Base-by-base conservation (phyloP, 495 filamentous ascomycete genomes). In the Aspergillus mulundensis region DNA sequence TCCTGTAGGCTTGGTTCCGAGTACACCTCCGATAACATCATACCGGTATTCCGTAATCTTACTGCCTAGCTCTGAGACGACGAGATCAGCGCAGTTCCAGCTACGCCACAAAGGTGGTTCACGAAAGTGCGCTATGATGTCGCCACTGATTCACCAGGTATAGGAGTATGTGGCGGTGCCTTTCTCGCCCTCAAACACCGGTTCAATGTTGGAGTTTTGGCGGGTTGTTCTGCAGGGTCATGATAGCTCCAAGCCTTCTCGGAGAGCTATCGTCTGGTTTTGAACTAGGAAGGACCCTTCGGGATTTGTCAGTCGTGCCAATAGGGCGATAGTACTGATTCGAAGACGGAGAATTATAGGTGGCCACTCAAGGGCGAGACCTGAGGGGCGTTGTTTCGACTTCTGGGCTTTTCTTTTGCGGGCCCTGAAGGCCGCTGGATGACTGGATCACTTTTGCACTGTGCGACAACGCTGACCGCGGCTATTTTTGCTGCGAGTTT, bases 241-340 rank as follows among this genome's bases (percentile, higher is more conserved):
- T 50, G 48, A 40, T 50, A 50, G 48, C 15, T 21, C 19, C 20
- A 16, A 40, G 32, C 34, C 25, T 16, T 30, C 48, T 39, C 48
- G 14, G 48, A 50, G 48, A n/a, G 48, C 20, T 23, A 18, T 39
- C 19, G 20, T 40, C 15, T 40, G n/a, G 3, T 32, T 42, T 3
- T 15, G 24, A 32, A 21, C 39, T 14, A 15, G 46, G 18, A 50
- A 48, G 16, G 42, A 46, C 19, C 28, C 43, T 32, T 53, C n/a
- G 14, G 50, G 46, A 63, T 63, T 63, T 59, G 61, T 63, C 61
- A 63, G 36, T 45, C 34, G 34, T 34, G 41, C 50, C 57, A 54
- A 59, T 57, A 51, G 61, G 41, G 54, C 57, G 53, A 59, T 57
- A 51, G 61, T 45, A 23, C 57, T 39, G 53, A 48, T 52, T 49